Evolutionary conservation across 768 basidiomycete species (phyloP).

Genomic region (Collybia nuda): DNA sequence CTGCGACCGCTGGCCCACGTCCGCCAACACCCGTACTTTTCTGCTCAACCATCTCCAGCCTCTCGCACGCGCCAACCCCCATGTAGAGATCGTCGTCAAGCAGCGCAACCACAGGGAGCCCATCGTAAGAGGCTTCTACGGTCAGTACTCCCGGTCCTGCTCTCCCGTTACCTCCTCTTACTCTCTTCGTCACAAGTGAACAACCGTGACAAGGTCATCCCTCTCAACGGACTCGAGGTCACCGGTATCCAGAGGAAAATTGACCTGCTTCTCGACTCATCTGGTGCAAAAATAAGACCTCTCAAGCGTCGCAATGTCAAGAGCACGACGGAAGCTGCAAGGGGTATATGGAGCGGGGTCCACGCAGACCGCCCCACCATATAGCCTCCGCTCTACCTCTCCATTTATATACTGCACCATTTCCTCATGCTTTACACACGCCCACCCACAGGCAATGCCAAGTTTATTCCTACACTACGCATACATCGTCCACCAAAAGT

Average conservation of each 20-base stretch:
- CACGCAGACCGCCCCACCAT: conserved; percentile 70
- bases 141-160: conserved; percentile 39
- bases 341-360: conserved; percentile 90
- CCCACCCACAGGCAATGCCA: no score
- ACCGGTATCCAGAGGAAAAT: conserved; percentile 77
- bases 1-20: conserved; percentile 82
- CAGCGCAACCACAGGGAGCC: conserved; percentile 77
- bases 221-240: conserved; percentile 73
- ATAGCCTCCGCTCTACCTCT: no score
- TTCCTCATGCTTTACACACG: conserved; percentile 2
- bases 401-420: no score
- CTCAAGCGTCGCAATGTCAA: conserved; percentile 77
- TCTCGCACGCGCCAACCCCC: conserved; percentile 72
- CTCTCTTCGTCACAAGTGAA: conserved; percentile 55
- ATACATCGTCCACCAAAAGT: conserved; percentile 7
- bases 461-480: no score
- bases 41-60: conserved; percentile 60
- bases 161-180: conserved; percentile 11
- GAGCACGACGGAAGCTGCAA: conserved; percentile 75
- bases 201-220: conserved; percentile 84
- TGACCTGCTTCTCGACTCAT: conserved; percentile 81
- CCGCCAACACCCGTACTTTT: conserved; percentile 68
- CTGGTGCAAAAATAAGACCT: conserved; percentile 81
- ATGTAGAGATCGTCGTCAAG: conserved; percentile 82
- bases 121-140: conserved; percentile 80